phyloP scores from a whole-genome alignment of 2,329 filamentous ascomycete genomes.

The Tolypocladium album region DNA sequence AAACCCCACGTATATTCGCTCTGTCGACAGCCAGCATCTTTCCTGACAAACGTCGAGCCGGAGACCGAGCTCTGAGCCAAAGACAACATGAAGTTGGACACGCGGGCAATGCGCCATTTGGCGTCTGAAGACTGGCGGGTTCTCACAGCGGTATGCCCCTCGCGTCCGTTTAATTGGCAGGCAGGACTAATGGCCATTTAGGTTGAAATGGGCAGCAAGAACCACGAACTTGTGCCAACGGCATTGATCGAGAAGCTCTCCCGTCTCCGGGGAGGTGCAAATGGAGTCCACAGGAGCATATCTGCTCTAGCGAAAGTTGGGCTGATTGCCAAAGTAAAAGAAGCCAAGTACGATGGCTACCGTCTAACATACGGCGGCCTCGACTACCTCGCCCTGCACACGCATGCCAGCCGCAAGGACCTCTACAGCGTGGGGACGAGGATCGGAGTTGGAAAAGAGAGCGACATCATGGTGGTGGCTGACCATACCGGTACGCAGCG shows the following conservation, averaged over 20 bases:
- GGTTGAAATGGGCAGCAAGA: slow-evolving; percentile 90
- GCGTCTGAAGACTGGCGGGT: slow-evolving; percentile 91
- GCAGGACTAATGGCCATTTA: slow-evolving; percentile 23
- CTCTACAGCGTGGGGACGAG: slow-evolving; percentile 91
- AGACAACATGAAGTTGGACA: slow-evolving; percentile 79
- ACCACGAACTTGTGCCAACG: slow-evolving; percentile 94
- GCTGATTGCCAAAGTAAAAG: slow-evolving; percentile 85
- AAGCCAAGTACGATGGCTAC: slow-evolving; percentile 96
- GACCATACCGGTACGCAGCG: slow-evolving; percentile 64
- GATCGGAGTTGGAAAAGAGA: slow-evolving; percentile 95
- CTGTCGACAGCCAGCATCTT: neutral
- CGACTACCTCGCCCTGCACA: slow-evolving; percentile 93
- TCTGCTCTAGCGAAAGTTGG: slow-evolving; percentile 85
- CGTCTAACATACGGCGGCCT: slow-evolving; percentile 92
- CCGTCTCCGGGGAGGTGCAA: slow-evolving; percentile 65
- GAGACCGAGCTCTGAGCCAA: neutral
- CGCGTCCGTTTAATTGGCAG: neutral
- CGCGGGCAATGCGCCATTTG: slow-evolving; percentile 86
- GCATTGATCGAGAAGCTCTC: slow-evolving; percentile 76
- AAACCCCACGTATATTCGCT: slow-evolving; percentile 10
- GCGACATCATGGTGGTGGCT: slow-evolving; percentile 90
- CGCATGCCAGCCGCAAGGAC: slow-evolving; percentile 66
- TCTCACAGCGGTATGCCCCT: slow-evolving; percentile 65
- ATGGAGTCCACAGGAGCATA: slow-evolving; percentile 76
- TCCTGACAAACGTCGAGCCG: neutral